phyloP scores from a whole-genome alignment of 106 monocot species.

The Amphibolis antarctica region DNA sequence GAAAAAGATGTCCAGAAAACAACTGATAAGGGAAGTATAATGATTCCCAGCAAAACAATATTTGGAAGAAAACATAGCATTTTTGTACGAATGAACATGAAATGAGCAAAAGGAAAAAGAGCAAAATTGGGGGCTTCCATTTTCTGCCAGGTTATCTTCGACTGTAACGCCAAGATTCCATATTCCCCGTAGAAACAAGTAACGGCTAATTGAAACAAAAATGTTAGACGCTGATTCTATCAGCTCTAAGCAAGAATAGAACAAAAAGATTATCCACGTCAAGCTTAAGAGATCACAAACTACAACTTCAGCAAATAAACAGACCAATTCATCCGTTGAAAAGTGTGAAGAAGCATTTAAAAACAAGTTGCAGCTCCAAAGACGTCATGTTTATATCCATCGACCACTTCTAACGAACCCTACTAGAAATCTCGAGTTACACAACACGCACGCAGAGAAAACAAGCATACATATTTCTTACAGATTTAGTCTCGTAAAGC shows the following conservation, averaged over 20 bases:
- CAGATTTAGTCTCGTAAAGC: constrained; percentile 67
- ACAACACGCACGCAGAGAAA: neutral
- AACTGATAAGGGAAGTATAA: neutral
- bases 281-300: neutral
- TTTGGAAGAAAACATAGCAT: neutral
- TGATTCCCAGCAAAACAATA: neutral
- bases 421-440: neutral
- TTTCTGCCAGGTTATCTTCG: neutral
- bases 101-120: neutral
- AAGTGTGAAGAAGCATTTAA: neutral
- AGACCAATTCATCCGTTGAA: neutral
- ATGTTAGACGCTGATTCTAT: neutral
- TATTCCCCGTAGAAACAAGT: neutral
- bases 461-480: constrained; percentile 6
- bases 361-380: neutral
- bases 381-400: neutral
- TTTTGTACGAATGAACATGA: neutral
- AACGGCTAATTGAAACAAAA: neutral
- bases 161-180: neutral
- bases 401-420: neutral
- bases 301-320: neutral
- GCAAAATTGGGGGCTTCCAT: neutral
- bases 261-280: neutral
- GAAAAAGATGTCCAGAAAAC: neutral
- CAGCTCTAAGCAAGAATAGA: neutral